phyloP scores from a whole-genome alignment of 139 green algal species.

The Pycnococcus provasolii region DNA sequence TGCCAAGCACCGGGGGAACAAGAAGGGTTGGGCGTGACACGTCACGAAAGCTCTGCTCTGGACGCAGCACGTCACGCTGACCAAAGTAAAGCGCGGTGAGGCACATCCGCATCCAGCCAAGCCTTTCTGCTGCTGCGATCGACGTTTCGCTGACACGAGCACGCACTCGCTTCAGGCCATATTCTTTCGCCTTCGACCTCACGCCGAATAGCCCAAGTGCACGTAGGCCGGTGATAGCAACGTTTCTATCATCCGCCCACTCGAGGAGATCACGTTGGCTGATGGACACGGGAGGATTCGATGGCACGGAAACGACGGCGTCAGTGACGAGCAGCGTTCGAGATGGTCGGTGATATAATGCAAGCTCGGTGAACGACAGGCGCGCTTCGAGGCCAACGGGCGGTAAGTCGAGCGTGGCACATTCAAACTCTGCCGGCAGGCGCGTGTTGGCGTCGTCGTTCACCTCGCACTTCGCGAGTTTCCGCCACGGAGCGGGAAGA shows the following conservation, averaged over 20 bases:
- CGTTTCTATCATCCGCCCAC: constrained; percentile 14
- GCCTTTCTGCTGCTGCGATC: neutral
- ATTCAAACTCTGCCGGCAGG: constrained; percentile 4
- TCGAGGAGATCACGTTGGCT: neutral
- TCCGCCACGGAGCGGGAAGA: neutral
- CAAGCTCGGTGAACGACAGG: constrained; percentile 11
- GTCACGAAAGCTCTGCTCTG: neutral
- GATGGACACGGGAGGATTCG: neutral
- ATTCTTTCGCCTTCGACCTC: neutral
- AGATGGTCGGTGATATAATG: neutral
- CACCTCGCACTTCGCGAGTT: neutral
- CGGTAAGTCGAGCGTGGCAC: constrained; percentile 2
- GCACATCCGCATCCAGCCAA: constrained; percentile 10
- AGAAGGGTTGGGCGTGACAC: neutral
- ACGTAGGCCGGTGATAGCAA: constrained; percentile 8
- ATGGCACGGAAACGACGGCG: neutral
- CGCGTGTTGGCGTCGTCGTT: neutral
- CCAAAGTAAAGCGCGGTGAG: constrained; percentile 9
- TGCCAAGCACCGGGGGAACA: constrained; percentile 7
- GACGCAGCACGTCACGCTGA: constrained; percentile 5
- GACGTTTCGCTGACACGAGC: neutral
- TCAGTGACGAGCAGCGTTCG: constrained; percentile 1
- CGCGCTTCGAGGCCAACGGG: neutral
- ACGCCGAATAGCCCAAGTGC: constrained; percentile 9
- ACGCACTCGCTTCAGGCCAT: neutral